A percentile compares a stretch with the other conserved stretches of the same genome.
Evolutionary conservation across 1,139 yeast species (phyloP).

Genomic region (Arxiozyma slooffiae): DNA sequence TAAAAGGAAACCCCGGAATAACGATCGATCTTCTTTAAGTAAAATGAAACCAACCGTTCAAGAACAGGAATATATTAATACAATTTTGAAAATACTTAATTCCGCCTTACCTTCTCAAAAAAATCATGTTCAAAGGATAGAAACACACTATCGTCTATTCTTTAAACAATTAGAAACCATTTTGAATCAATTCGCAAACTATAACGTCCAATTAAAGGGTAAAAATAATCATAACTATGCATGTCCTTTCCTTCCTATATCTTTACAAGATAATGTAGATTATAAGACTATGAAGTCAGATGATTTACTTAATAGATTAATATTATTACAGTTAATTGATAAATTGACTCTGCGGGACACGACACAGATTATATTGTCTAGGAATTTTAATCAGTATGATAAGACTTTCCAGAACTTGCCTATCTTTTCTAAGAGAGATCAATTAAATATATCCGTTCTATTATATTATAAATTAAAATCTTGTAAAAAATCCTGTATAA

Average conservation of each 20-base stretch:
- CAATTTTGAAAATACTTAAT: slow-evolving; percentile 22
- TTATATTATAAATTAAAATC: slow-evolving; percentile 14
- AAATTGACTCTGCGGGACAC: slow-evolving; percentile 9
- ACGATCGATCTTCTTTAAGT: neutral
- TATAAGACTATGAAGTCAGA: slow-evolving; percentile 3
- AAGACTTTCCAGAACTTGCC: slow-evolving; percentile 14
- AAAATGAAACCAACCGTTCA: slow-evolving; percentile 4
- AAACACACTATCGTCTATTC: slow-evolving; percentile 24
- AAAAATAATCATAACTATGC: too few relatives aligned
- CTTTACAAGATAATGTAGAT: neutral
- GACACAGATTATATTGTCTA: slow-evolving; percentile 13
- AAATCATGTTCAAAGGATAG: slow-evolving; percentile 15
- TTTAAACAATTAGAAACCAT: slow-evolving; percentile 21
- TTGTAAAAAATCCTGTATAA: neutral
- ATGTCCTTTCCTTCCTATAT: neutral
- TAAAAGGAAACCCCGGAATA: neutral
- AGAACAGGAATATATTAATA: slow-evolving; percentile 19
- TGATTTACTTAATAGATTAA: slow-evolving; percentile 16
- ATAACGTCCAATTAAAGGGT: neutral
- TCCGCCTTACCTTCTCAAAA: slow-evolving; percentile 23
- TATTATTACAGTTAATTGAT: slow-evolving; percentile 16
- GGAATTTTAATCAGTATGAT: slow-evolving; percentile 14
- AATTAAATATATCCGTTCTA: slow-evolving; percentile 18
- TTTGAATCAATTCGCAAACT: slow-evolving; percentile 9
- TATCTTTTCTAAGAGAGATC: slow-evolving; percentile 11